phyloP scores from a whole-genome alignment of 2,329 filamentous ascomycete species.

The Coniella vitis region DNA sequence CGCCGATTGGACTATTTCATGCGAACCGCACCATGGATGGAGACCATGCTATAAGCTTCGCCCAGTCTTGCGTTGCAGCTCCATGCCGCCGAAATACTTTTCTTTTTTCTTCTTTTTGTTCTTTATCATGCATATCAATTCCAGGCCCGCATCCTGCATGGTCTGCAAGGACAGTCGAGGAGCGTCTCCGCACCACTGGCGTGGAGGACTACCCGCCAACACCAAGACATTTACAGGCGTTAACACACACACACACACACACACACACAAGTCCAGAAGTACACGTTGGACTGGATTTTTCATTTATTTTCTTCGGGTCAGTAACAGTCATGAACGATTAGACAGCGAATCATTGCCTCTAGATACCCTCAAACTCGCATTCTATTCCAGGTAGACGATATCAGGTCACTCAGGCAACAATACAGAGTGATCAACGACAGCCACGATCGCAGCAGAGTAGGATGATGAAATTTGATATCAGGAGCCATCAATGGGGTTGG shows the following conservation, averaged over 20 bases:
- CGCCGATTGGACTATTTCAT: too few species aligned
- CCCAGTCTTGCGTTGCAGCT: not conserved
- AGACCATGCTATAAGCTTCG: too few species aligned
- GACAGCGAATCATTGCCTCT: not conserved
- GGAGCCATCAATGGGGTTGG: not conserved
- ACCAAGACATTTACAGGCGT: not conserved
- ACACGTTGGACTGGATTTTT: not conserved
- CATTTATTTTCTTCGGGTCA: not conserved
- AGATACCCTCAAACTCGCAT: slow-evolving; percentile 13
- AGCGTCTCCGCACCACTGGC: not conserved
- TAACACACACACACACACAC: too few species aligned
- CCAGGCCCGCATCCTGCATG: too few species aligned
- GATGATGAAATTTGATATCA: not conserved
- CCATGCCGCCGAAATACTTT: not conserved
- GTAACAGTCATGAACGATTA: not conserved
- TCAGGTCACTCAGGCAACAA: slow-evolving; percentile 3
- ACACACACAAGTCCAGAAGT: not conserved
- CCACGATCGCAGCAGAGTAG: not conserved
- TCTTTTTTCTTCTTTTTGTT: not conserved
- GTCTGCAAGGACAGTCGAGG: not conserved
- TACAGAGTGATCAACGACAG: not conserved
- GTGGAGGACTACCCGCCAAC: too few species aligned
- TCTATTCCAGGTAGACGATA: slow-evolving; percentile 8
- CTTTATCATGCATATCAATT: too few species aligned
- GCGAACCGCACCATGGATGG: too few species aligned